phyloP scores from a whole-genome alignment of 2,329 filamentous ascomycete genomes.

The Botrytis hyacinthi region DNA sequence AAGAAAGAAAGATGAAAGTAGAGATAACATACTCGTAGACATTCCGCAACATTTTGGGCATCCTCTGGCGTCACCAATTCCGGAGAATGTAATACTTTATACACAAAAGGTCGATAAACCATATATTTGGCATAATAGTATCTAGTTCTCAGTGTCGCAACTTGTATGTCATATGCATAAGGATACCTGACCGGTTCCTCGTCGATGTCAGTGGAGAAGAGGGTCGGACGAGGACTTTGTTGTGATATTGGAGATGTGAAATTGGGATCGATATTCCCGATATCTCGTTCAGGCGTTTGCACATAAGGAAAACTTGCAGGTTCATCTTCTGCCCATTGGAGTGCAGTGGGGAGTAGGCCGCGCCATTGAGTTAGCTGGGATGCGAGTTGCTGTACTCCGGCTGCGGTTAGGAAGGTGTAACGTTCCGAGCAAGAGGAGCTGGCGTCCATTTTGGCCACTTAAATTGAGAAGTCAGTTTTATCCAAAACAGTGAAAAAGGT shows the following conservation, averaged over 20 bases:
- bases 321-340: constrained; percentile 58
- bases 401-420: constrained; percentile 34
- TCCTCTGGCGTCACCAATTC: constrained; percentile 54
- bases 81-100: constrained; percentile 58
- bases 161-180: constrained; percentile 55
- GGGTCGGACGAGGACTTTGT: constrained; percentile 34
- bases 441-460: constrained; percentile 15
- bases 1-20: neutral
- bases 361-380: constrained; percentile 58
- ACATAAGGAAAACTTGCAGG: constrained; percentile 44
- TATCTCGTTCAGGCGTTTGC: neutral
- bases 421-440: constrained; percentile 25
- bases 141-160: constrained; percentile 55
- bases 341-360: constrained; percentile 50
- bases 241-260: constrained; percentile 29
- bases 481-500: neutral
- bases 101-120: constrained; percentile 57
- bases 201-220: constrained; percentile 50
- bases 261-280: constrained; percentile 25
- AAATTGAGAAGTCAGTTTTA: neutral
- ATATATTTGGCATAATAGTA: constrained; percentile 60
- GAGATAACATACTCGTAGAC: constrained; percentile 43
- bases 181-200: constrained; percentile 46
- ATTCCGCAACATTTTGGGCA: constrained; percentile 53
- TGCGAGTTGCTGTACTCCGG: constrained; percentile 51